Evolutionary conservation across 148 eudicot genomes (phyloP), one percentile per base, ranked within the genome.

Genomic region (Spergularia marina): DNA sequence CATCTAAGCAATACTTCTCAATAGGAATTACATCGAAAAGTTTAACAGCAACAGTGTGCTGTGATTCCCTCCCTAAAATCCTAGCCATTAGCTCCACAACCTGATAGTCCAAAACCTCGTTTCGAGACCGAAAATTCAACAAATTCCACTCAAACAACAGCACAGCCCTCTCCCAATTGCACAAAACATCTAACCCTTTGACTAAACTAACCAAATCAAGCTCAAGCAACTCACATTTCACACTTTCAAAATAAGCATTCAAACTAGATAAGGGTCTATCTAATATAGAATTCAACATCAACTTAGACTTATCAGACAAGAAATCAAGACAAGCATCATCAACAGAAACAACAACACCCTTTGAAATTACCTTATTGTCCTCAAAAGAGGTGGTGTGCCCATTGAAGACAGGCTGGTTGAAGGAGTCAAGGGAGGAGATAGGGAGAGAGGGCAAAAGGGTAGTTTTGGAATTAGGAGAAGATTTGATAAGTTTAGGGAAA

Each of bases 1-100:
- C 85, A 87, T 89, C 96, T 21, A 94, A 79, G 15, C 75, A 78
- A 57, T 84, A 89, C 8, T 87, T 90, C 58, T 86, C 82, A 64
- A 88, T 52, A 18, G 90, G 93, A 64, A 94, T 81, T 25, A 76
- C 61, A 81, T 94, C 98, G 67, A 94, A 94, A 82, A 94, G 65
- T 20, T 81, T 89, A 4, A 84, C 86, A 10, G 97, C 85, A 71
- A 83, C 80, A 12, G 83, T 81, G 18, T 90, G 87, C 80, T 89
- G 90, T 17, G 96, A 90, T 82, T 94, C 97, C 64, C 96, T 87
- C 58, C 91, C 90, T 34, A 94, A 85, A 72, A 94, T 86, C 79
- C 83, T 85, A 72, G 87, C 91, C 87, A 87, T 85, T 21, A 91
- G 82, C 60, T 91, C 97, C 78, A 91, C 75, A 70, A 71, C 80